Conservation (phyloP, 129 eudicot species). For the Rutidosis leptorrhynchoides region DNA sequence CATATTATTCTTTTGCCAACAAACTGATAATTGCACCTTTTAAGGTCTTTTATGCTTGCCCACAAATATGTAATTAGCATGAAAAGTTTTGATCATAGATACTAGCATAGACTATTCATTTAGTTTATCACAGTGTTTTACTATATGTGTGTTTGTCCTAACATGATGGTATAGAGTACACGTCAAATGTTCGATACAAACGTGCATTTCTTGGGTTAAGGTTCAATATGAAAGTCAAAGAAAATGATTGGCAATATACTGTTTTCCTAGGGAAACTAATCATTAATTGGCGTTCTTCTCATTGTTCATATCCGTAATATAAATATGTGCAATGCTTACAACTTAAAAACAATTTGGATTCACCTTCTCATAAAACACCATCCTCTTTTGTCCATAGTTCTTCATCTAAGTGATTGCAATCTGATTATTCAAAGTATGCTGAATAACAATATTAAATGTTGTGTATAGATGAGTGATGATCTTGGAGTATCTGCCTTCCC, state of each 20-base stretch:
- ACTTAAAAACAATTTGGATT: not conserved
- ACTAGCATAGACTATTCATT: not conserved
- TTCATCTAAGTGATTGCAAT: not conserved
- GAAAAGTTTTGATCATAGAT: not conserved
- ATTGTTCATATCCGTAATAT: not conserved
- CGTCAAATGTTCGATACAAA: not conserved
- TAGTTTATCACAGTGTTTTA: not conserved
- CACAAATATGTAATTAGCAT: not conserved
- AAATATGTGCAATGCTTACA: not conserved
- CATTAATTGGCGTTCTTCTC: not conserved
- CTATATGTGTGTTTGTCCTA: slow-evolving; percentile 3
- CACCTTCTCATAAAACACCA: slow-evolving; percentile 2
- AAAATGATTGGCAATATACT: not conserved
- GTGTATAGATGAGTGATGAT: slow-evolving; percentile 66
- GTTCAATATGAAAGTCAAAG: not conserved
- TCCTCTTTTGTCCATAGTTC: slow-evolving; percentile 3
- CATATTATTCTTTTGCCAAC: not conserved
- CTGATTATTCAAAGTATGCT: not conserved
- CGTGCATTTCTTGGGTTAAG: not conserved
- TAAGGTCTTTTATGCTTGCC: not conserved
- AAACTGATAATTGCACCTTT: not conserved
- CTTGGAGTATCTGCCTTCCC: slow-evolving; percentile 84
- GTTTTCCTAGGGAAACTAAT: not conserved
- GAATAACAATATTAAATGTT: slow-evolving; percentile 9
- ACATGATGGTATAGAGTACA: not conserved